phyloP scores from a whole-genome alignment of 306 rosid species.

The Malus domestica region ASM211411v1 NC_041798.1:36859001-36859500 shows the following conservation, averaged over 20 bases:
- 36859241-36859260: not conserved
- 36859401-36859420: conserved; percentile 41
- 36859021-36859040: not conserved
- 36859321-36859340: conserved; percentile 48
- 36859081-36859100: not conserved
- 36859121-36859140: not conserved
- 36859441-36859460: conserved; percentile 76
- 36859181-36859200: not conserved
- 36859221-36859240: not conserved
- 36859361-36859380: conserved; percentile 69
- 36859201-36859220: not conserved
- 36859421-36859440: conserved; percentile 72
- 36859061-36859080: not conserved
- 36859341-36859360: conserved; percentile 61
- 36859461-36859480: conserved; percentile 58
- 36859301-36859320: not conserved
- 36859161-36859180: not conserved
- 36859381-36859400: conserved; percentile 61
- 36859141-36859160: not conserved
- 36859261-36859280: too few relatives aligned
- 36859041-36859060: not conserved
- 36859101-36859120: not conserved
- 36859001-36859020: too few relatives aligned
- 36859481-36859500: conserved; percentile 45
- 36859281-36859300: not conserved